phyloP scores from a whole-genome alignment of 192 early-diverging fungal species.

The Lunasporangiospora selenospora region DNA sequence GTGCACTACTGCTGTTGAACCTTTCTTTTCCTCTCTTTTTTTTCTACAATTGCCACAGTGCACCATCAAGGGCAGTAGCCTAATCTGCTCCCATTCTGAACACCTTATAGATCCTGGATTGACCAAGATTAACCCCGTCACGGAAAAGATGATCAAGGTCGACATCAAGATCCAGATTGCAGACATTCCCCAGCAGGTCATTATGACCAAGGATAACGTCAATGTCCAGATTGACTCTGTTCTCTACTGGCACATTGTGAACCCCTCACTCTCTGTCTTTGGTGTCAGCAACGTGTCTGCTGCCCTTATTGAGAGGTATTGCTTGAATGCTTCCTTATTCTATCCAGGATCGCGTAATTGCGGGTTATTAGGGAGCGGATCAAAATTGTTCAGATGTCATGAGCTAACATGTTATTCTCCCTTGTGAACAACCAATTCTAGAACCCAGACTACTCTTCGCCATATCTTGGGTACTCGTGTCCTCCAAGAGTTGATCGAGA shows the following conservation, averaged over 20 bases:
- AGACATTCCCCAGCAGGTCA: constrained; percentile 68
- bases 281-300: constrained; percentile 82
- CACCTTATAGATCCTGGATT: constrained; percentile 57
- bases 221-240: constrained; percentile 85
- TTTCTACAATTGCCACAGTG: constrained; percentile 5
- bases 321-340: too few relatives aligned
- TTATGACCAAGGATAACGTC: constrained; percentile 95
- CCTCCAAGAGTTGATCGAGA: constrained; percentile 90
- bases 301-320: constrained; percentile 83
- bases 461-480: constrained; percentile 83
- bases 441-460: constrained; percentile 88
- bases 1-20: not conserved
- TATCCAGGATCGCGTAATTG: too few relatives aligned
- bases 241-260: constrained; percentile 83
- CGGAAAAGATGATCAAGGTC: constrained; percentile 51
- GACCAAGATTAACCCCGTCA: constrained; percentile 61
- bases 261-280: constrained; percentile 82
- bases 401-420: too few relatives aligned
- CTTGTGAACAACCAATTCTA: constrained; percentile 7
- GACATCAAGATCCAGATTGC: constrained; percentile 72
- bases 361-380: too few relatives aligned
- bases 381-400: too few relatives aligned
- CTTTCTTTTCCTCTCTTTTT: constrained; percentile 11
- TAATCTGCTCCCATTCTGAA: constrained; percentile 45
- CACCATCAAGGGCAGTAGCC: constrained; percentile 25